Base-by-base conservation (phyloP, 768 basidiomycete genomes). In the Clavaria fumosa region DNA sequence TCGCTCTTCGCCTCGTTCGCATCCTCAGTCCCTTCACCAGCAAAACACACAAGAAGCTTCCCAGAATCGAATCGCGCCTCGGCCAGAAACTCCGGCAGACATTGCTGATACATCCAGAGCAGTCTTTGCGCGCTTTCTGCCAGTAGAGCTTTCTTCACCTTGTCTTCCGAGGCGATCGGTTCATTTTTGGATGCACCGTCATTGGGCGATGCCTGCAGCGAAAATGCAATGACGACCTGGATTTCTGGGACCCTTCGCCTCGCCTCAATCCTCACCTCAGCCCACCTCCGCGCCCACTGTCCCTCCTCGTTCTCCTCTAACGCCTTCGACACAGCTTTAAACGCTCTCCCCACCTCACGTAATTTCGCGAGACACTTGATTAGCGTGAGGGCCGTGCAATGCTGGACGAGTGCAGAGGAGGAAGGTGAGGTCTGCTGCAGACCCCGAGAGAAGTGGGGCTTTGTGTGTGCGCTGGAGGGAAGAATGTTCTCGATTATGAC, bases 41-140 rank as follows among this genome's bases (percentile, higher is more conserved):
- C n/a, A 44, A 78, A 61, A 39, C 63, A 59, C 39, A 62, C 61
- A 20, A 90, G 55, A 15, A 91, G 50, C 53, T 86, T 86, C 2
- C 85, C 85, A 24, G 80, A 72, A 53, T 96, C 91, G 47, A 91
- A 96, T 35, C 76, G 65, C 19, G 75, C 74, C 52, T 90, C 88
- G 0, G 74, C 71, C 3, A 83, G 78, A 1, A 86, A 57, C 1
- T 67, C 60, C 0, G 88, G 84, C 20, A 91, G 54, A 42, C 73
- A 76, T 17, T 65, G 65, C 47, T 93, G 84, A 52, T 95, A 97
- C 35, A 91, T 63, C 70, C 79, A 82, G 42, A 95, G 59, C 28
- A 97, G 54, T 19, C 89, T 57, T 45, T 89, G 74, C 1, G 89
- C 75, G 35, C 71, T 69, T 58, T 96, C 91, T 0, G 77, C 69